These are phyloP conservation scores for Acorus gramineus DNA, from an alignment of 106 monocot species.

Conservation along the genomic window DNA sequence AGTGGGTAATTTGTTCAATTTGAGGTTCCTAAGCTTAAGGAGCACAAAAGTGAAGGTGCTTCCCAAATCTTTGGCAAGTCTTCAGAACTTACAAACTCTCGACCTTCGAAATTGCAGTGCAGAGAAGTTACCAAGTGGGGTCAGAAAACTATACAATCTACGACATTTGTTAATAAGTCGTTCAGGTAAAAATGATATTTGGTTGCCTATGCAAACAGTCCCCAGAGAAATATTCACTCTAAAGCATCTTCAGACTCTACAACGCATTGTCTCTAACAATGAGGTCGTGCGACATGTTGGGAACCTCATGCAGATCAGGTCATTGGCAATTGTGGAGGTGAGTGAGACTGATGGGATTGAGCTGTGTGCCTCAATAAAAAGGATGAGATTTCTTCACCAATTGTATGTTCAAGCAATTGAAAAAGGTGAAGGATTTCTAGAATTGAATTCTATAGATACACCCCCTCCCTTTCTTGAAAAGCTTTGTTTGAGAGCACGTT, in stretches of 20 bases:
- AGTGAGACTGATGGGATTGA: conserved; percentile 1
- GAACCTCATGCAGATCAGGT: conserved; percentile 13
- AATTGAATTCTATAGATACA: too few relatives aligned
- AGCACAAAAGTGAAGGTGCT: conserved; percentile 10
- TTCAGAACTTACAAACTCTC: conserved; percentile 17
- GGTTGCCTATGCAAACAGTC: too few relatives aligned
- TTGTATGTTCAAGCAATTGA: too few relatives aligned
- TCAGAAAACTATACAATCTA: neutral
- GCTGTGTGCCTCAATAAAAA: conserved; percentile 8
- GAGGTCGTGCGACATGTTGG: neutral
- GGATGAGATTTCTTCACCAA: conserved; percentile 1
- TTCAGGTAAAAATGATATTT: too few relatives aligned
- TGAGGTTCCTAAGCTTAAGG: conserved; percentile 16
- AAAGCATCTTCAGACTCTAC: conserved; percentile 14
- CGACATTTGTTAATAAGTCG: conserved; percentile 4
- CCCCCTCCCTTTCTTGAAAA: too few relatives aligned
- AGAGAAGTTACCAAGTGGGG: conserved; percentile 4
- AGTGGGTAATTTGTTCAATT: conserved; percentile 10
- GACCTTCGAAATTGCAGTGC: neutral
- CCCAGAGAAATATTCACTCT: conserved; percentile 7
- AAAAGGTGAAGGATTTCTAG: too few relatives aligned
- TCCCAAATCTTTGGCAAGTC: conserved; percentile 12
- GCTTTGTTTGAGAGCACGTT: too few relatives aligned
- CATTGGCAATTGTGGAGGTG: conserved; percentile 7
- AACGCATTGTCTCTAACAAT: conserved; percentile 6